phyloP scores from a whole-genome alignment of 192 early-diverging fungal species.

The Coemansia sp. region DNA sequence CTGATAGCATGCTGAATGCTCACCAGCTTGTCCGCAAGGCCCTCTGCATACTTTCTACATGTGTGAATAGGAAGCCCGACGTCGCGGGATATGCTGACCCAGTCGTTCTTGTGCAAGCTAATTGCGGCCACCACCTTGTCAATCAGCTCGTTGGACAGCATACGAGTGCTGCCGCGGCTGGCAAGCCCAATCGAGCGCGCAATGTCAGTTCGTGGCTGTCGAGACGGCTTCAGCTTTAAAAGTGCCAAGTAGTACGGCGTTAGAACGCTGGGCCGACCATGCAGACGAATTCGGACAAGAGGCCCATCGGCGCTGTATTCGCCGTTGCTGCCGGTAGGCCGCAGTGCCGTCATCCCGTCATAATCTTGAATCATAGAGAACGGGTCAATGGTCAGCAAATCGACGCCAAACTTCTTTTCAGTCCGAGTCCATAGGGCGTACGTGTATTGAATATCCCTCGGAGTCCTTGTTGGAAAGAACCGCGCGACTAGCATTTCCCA shows the following conservation, averaged over 20 bases:
- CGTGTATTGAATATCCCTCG: background rate
- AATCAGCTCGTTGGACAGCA: conserved; percentile 3
- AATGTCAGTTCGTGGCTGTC: background rate
- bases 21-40: conserved; percentile 4
- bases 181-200: background rate
- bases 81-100: conserved; percentile 36
- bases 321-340: conserved; percentile 30
- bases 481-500: conserved; percentile 13
- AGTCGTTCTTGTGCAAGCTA: conserved; percentile 25
- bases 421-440: conserved; percentile 15
- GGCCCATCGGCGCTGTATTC: conserved; percentile 24
- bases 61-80: conserved; percentile 11
- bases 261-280: conserved; percentile 3
- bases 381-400: conserved; percentile 28
- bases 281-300: conserved; percentile 1
- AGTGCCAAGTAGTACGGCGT: conserved; percentile 27
- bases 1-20: conserved; percentile 9
- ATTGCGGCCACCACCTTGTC: conserved; percentile 37
- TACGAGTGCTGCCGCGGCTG: background rate
- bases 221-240: background rate
- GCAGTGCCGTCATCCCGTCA: conserved; percentile 23
- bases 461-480: conserved; percentile 11
- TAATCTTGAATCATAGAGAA: conserved; percentile 17
- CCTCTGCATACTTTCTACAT: conserved; percentile 18
- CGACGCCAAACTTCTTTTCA: conserved; percentile 10